Conservation (phyloP, 345 rosid genomes). For the Hevea brasiliensis region DNA sequence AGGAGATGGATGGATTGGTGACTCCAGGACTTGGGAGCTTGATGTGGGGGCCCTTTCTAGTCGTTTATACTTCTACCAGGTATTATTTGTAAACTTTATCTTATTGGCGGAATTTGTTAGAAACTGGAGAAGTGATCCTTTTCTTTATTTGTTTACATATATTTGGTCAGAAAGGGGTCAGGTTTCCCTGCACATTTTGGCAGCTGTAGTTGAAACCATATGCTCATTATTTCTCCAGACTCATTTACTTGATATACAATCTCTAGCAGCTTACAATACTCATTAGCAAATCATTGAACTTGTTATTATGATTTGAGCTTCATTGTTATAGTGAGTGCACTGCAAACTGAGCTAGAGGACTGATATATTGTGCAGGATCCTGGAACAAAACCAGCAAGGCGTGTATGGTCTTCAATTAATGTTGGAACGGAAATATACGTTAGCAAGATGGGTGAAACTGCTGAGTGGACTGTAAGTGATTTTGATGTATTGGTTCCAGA, state of each 20-base stretch:
- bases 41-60: constrained; percentile 28
- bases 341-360: neutral
- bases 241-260: neutral
- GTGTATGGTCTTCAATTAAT: constrained; percentile 26
- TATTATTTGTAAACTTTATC: neutral
- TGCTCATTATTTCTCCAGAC: neutral
- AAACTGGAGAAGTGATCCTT: neutral
- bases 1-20: constrained; percentile 32
- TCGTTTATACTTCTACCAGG: constrained; percentile 31
- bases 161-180: neutral
- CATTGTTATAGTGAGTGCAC: neutral
- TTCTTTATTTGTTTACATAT: no score
- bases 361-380: constrained; percentile 27
- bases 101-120: neutral
- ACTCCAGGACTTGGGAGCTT: constrained; percentile 30
- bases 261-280: neutral
- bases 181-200: neutral
- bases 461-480: constrained; percentile 33
- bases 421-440: constrained; percentile 31
- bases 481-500: constrained; percentile 30
- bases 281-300: neutral
- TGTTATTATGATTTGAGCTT: neutral
- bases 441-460: constrained; percentile 21
- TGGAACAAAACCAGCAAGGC: constrained; percentile 29
- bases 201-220: neutral